Evolutionary conservation across 176 grass and related monocot genomes (phyloP), one percentile per base, ranked within the genome.

Genomic region (Eremochloa ophiuroides): DNA sequence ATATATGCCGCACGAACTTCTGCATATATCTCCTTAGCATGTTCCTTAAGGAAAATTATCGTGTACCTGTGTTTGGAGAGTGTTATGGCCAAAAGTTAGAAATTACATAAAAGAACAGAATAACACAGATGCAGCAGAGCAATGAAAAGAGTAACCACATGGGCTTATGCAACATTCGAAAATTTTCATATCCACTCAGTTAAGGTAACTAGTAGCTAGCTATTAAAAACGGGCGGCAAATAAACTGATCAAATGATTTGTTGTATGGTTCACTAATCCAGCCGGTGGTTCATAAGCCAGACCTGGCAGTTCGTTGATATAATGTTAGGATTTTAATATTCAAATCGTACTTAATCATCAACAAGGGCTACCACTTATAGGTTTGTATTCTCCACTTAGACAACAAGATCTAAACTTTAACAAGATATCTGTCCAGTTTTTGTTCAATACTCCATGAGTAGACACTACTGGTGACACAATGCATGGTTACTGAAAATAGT

Each of bases 1-100:
- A 98, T 87, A 93, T 98, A 98, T 44, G 88, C 96, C 15, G 88
- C 88, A 60, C 85, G 93, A 84, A 98, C 90, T 88, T 98, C 96
- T n/a, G 67, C 78, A 86, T 95, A 98, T 80, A 98, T 98, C 84
- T 95, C 96, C 82, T 95, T 95, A 89, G 92, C 90, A 91, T 98
- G 96, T 82, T 95, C 93, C 89, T 95, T 98, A 6, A 98, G 93
- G 37, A 95, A 95, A 80, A 66, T 84, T 60, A 98, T 90, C 68
- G 87, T 86, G 82, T 91, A 98, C 67, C 96, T 98, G 76, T n/a
- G 82, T 23, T 86, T 84, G 62, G 60, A 40, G 58, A 74, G 3
- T 2, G 37, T 37, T 62, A 77, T 66, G 18, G 27, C 46, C 63
- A 69, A 78, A 66, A 65, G 10, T 44, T 18, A 78, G 29, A 78